phyloP scores from a whole-genome alignment of 768 basidiomycete species.

The Panaeolus papilionaceus region DNA sequence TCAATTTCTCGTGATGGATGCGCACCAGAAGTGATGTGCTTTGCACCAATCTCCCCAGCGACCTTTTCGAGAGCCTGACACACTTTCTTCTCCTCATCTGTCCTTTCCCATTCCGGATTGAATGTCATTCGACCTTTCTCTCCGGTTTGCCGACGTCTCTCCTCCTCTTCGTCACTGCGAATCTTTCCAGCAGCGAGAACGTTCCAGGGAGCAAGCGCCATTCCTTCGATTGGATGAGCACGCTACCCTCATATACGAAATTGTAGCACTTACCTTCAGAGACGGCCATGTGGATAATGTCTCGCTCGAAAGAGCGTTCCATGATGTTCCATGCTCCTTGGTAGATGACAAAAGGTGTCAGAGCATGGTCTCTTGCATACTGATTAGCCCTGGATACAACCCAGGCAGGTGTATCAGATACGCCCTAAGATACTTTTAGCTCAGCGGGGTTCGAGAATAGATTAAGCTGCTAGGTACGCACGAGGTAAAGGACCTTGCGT shows the following conservation, averaged over 20 bases:
- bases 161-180: constrained; percentile 52
- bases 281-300: constrained; percentile 52
- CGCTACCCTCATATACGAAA: not conserved
- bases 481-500: constrained; percentile 60
- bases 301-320: constrained; percentile 54
- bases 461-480: constrained; percentile 15
- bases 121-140: constrained; percentile 44
- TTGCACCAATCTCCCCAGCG: constrained; percentile 53
- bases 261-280: constrained; percentile 38
- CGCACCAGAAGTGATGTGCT: constrained; percentile 50
- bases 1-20: not conserved
- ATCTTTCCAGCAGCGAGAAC: constrained; percentile 48
- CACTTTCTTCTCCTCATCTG: constrained; percentile 46
- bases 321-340: constrained; percentile 52
- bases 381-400: constrained; percentile 52
- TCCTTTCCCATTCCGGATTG: constrained; percentile 48
- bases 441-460: not conserved
- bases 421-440: constrained; percentile 33
- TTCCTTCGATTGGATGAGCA: constrained; percentile 21
- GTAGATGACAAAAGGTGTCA: constrained; percentile 58
- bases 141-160: constrained; percentile 31
- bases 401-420: constrained; percentile 54
- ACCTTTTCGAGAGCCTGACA: constrained; percentile 53
- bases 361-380: constrained; percentile 52
- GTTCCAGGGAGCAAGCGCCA: constrained; percentile 40